These are phyloP conservation scores for Talaromyces ruber DNA, from an alignment of 495 filamentous ascomycete genomes.

Conservation along the genomic window DNA sequence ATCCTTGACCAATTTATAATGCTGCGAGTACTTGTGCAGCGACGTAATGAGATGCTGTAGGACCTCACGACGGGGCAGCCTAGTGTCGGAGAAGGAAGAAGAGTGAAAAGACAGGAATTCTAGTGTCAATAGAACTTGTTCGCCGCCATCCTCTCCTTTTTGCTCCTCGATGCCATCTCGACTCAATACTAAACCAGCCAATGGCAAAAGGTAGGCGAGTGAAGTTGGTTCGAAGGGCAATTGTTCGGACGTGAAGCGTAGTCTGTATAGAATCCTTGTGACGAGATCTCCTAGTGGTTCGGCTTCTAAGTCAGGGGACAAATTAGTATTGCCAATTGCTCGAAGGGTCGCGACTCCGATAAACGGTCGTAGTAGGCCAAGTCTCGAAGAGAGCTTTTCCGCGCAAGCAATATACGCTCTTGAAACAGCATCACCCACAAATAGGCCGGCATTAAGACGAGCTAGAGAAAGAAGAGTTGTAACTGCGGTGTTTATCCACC, in stretches of 20 bases:
- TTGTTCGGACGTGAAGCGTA: constrained; percentile 86
- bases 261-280: constrained; percentile 80
- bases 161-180: constrained; percentile 67
- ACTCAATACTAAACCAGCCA: constrained; percentile 65
- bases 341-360: constrained; percentile 82
- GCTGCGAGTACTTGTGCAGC: constrained; percentile 84
- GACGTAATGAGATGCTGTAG: constrained; percentile 60
- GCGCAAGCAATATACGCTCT: constrained; percentile 69
- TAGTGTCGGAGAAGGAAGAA: constrained; percentile 56
- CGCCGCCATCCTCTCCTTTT: constrained; percentile 61
- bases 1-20: constrained; percentile 91
- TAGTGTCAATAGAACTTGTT: constrained; percentile 84
- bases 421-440: constrained; percentile 73
- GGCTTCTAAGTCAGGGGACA: constrained; percentile 60
- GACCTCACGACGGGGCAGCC: constrained; percentile 67
- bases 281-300: constrained; percentile 81
- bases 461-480: constrained; percentile 61
- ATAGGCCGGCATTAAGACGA: constrained; percentile 67
- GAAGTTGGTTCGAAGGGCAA: constrained; percentile 81
- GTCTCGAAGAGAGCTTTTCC: constrained; percentile 61
- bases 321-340: constrained; percentile 59
- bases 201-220: constrained; percentile 75
- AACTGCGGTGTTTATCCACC: constrained; percentile 79
- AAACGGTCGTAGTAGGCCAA: constrained; percentile 69
- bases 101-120: constrained; percentile 88